Percentiles rank a stretch among this genome's conserved stretches.
phyloP scores from a whole-genome alignment of 148 eudicot genomes.

The Euryodendron excelsum region DNA sequence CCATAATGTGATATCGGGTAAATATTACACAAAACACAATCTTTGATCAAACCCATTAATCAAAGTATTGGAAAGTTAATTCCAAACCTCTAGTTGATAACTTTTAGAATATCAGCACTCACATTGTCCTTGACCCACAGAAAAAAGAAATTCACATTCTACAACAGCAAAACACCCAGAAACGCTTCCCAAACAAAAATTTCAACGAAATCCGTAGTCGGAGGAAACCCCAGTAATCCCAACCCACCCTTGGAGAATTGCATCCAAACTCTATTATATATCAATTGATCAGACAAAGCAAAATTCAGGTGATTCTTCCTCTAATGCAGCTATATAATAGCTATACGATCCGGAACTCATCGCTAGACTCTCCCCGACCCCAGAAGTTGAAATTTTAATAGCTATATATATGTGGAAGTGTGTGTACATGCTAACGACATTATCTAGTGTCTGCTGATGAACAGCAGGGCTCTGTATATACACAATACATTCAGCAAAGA shows the following conservation, averaged over 20 bases:
- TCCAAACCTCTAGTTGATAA: too few species aligned
- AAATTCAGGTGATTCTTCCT: background rate
- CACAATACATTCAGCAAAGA: too few species aligned
- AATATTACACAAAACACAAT: background rate
- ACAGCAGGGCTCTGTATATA: too few species aligned
- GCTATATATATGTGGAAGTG: background rate
- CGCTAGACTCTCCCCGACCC: background rate
- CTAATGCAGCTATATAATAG: too few species aligned
- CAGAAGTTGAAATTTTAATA: constrained; percentile 4
- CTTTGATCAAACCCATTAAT: background rate
- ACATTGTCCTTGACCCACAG: too few species aligned
- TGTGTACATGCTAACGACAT: too few species aligned
- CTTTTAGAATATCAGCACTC: too few species aligned
- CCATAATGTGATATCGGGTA: background rate
- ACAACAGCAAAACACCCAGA: too few species aligned
- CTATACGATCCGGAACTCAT: background rate
- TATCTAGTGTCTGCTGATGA: too few species aligned
- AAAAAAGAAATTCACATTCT: too few species aligned
- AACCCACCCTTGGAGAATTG: background rate
- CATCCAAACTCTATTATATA: background rate
- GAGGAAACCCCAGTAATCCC: background rate
- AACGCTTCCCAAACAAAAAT: background rate
- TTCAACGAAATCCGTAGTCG: background rate
- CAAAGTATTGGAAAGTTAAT: background rate
- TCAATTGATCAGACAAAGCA: background rate